Evolutionary conservation across 768 basidiomycete genomes (phyloP).

Genomic region (Serendipita sp.): DNA sequence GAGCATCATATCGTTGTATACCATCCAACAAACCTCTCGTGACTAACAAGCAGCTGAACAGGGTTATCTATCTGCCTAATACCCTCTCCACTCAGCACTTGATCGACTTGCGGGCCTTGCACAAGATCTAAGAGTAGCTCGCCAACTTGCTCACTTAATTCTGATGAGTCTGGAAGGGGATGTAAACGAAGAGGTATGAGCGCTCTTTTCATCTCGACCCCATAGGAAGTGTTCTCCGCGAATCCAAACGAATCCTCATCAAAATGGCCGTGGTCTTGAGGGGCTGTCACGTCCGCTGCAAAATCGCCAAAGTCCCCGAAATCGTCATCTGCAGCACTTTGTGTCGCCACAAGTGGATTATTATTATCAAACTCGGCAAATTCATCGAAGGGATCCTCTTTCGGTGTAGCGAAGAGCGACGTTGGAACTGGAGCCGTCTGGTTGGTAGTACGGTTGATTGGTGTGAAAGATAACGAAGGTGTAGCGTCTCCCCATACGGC

Average conservation of each 20-base stretch:
- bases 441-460: constrained; percentile 6
- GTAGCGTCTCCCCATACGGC: constrained; percentile 50
- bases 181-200: constrained; percentile 39
- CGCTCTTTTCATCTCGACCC: constrained; percentile 26
- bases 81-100: constrained; percentile 46
- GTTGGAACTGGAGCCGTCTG: constrained; percentile 10
- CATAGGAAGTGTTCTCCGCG: constrained; percentile 20
- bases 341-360: constrained; percentile 8
- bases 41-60: constrained; percentile 56
- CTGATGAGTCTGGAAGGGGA: constrained; percentile 41
- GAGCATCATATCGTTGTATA: background rate
- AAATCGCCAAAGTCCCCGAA: constrained; percentile 44
- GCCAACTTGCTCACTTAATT: constrained; percentile 46
- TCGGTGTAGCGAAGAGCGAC: background rate
- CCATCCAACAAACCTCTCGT: constrained; percentile 43
- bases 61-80: constrained; percentile 71
- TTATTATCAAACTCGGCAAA: constrained; percentile 5
- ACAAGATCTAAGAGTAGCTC: constrained; percentile 52
- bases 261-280: constrained; percentile 56
- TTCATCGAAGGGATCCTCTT: constrained; percentile 12
- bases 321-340: constrained; percentile 22
- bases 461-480: constrained; percentile 11
- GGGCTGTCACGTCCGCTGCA: constrained; percentile 22
- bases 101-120: constrained; percentile 33
- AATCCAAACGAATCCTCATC: constrained; percentile 71